Evolutionary conservation across 768 basidiomycete genomes (phyloP).

Genomic region (Lenzites betulinus): DNA sequence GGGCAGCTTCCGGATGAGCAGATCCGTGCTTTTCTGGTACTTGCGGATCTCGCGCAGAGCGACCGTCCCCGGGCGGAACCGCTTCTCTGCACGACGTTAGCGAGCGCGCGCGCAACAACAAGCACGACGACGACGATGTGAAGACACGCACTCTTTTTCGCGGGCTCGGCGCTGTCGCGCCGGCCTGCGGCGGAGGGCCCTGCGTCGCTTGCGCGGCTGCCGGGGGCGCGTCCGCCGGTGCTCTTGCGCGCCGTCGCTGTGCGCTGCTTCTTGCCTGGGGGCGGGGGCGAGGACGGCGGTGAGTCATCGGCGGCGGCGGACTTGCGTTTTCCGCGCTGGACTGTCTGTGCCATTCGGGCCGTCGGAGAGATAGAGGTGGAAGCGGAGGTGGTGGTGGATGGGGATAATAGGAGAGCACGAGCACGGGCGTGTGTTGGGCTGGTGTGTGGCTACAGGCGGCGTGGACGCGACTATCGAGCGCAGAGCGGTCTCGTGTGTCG

Average conservation of each 20-base stretch:
- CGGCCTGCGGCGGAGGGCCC: conserved; percentile 21
- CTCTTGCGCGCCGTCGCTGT: conserved; percentile 79
- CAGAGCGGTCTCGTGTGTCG: neutral
- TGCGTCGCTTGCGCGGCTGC: conserved; percentile 22
- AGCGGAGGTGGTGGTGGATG: neutral
- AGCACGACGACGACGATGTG: neutral
- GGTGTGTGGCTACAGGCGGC: neutral
- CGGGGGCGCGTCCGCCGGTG: conserved; percentile 67
- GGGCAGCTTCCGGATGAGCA: conserved; percentile 84
- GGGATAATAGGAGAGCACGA: neutral
- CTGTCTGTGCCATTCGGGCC: conserved; percentile 65
- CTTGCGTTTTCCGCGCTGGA: conserved; percentile 55
- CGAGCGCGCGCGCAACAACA: neutral
- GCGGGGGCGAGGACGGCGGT: conserved; percentile 48
- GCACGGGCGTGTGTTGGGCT: neutral
- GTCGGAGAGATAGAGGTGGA: too few species aligned
- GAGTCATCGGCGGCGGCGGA: conserved; percentile 34
- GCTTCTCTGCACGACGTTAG: conserved; percentile 36
- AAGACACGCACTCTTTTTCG: too few species aligned
- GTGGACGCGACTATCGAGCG: conserved; percentile 3
- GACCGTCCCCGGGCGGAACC: conserved; percentile 90
- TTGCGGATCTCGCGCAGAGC: conserved; percentile 91
- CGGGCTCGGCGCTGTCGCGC: conserved; percentile 18
- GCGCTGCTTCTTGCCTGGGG: conserved; percentile 49
- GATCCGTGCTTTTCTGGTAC: conserved; percentile 92